Base-by-base conservation (phyloP, 306 rosid species). In the Fragaria iinumae region DNA sequence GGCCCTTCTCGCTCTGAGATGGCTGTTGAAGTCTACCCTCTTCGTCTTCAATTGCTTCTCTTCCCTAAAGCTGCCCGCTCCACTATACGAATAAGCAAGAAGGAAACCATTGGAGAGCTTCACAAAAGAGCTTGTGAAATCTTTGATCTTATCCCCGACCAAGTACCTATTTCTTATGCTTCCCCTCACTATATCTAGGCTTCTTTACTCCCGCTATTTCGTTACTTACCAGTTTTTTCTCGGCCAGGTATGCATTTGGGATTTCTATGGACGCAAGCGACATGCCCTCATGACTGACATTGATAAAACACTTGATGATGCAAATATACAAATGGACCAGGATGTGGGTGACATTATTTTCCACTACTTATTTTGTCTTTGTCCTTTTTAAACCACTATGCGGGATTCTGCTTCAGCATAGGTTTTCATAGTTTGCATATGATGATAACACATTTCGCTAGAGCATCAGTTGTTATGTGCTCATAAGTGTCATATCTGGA, bases 241-340 rank as follows among this genome's bases (percentile, higher is more conserved):
- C 29, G 49, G 65, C 69, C 78, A 95, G 98, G 98, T 92, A 78
- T 85, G 89, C 81, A 89, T 95, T 77, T 95, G 98, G 98, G 98
- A 95, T 83, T 95, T 89, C 81, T 92, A 92, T 88, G 95, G 89
- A 74, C 87, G 92, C 75, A 86, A 86, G 79, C 89, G 82, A 72
- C 95, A 95, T 84, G 89, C 96, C 76, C 84, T 95, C 92, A 95
- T 95, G 95, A 92, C 83, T 78, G 97, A 95, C 89, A 87, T 92
- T 95, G 96, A 92, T 80, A 90, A 89, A 87, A 91, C 98, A 49
- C 97, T 95, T 49, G 97, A 95, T 84, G 98, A 95, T 86, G 98
- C 91, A 76, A 95, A 95, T 80, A 83, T 95, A 77, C 98, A 95
- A 84, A 95, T 92, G 98, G 98, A 95, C 83, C 98, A 95, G 81